Percentiles rank a stretch among this genome's conserved stretches.
phyloP scores from a whole-genome alignment of 108 stramenopile genomes.

The Cyclotella choctawhatcheeana region DNA sequence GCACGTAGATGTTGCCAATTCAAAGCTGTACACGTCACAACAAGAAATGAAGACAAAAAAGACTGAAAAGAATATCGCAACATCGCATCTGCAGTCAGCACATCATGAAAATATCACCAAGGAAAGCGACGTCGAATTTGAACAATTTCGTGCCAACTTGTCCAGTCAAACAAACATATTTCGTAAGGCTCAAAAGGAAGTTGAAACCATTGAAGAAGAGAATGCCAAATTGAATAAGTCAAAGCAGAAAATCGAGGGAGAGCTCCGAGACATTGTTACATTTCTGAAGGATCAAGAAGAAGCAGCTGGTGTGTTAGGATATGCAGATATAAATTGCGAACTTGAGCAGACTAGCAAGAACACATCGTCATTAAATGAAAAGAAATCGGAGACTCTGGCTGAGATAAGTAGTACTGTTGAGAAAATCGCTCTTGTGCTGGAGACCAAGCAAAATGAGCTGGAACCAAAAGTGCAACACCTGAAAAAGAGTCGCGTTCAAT shows the following conservation, averaged over 20 bases:
- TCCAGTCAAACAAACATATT: background rate
- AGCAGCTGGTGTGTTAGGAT: conserved; percentile 73
- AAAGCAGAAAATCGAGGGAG: conserved; percentile 50
- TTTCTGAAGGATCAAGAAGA: conserved; percentile 66
- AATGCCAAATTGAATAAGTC: conserved; percentile 53
- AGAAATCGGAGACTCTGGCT: conserved; percentile 70
- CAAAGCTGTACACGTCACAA: conserved; percentile 15
- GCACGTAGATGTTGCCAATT: conserved; percentile 23
- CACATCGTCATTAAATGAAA: conserved; percentile 62
- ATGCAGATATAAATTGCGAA: conserved; percentile 53
- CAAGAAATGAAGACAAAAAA: conserved; percentile 12
- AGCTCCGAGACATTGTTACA: conserved; percentile 62
- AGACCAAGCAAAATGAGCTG: conserved; percentile 57
- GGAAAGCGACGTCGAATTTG: too few relatives aligned
- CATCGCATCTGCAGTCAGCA: conserved; percentile 12
- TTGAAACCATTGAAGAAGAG: conserved; percentile 43
- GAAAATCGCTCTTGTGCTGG: conserved; percentile 62
- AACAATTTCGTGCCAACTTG: conserved; percentile 43
- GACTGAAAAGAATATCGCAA: conserved; percentile 19
- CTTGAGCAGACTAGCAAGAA: conserved; percentile 65
- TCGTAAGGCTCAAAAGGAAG: conserved; percentile 10
- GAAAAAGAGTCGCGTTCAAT: conserved; percentile 49
- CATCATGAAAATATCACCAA: too few relatives aligned
- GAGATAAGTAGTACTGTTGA: conserved; percentile 75
- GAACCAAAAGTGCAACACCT: conserved; percentile 63